Evolutionary conservation across 768 basidiomycete genomes (phyloP).

Genomic region (Fomitopsis serialis): DNA sequence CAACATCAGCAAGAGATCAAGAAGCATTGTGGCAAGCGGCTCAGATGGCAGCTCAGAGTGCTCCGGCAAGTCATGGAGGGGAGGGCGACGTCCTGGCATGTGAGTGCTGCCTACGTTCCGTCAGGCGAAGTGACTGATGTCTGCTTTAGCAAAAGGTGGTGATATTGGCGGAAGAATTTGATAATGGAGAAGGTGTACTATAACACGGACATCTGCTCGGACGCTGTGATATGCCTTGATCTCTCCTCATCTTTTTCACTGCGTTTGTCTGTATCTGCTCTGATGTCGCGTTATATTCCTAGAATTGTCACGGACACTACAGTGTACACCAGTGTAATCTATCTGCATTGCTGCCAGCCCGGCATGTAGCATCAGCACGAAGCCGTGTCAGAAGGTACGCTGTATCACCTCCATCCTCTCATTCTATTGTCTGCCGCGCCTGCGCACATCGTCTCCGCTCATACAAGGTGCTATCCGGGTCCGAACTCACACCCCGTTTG

Average conservation of each 20-base stretch:
- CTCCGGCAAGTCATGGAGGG: slow-evolving; percentile 63
- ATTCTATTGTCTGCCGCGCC: not conserved
- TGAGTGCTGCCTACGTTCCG: slow-evolving; percentile 26
- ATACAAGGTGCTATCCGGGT: slow-evolving; percentile 29
- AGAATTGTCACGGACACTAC: slow-evolving; percentile 3
- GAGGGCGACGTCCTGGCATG: slow-evolving; percentile 59
- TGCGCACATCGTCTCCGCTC: slow-evolving; percentile 32
- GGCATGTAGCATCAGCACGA: not conserved
- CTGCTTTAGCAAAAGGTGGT: slow-evolving; percentile 55
- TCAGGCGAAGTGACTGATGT: not conserved
- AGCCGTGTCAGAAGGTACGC: not conserved
- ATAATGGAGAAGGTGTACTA: slow-evolving; percentile 48
- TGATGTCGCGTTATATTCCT: slow-evolving; percentile 14
- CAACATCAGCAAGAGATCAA: slow-evolving; percentile 37
- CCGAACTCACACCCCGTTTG: slow-evolving; percentile 20
- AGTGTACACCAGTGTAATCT: no score
- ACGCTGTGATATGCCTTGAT: not conserved
- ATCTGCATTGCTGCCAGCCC: no score
- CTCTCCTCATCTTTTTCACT: not conserved
- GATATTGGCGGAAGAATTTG: slow-evolving; percentile 53
- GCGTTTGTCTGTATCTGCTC: not conserved
- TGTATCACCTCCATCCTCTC: not conserved
- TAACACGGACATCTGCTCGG: not conserved
- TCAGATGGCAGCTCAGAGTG: slow-evolving; percentile 68
- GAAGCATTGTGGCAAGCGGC: slow-evolving; percentile 42